Evolutionary conservation across 2,329 filamentous ascomycete genomes (phyloP).

Genomic region (Lomentospora prolificans): DNA sequence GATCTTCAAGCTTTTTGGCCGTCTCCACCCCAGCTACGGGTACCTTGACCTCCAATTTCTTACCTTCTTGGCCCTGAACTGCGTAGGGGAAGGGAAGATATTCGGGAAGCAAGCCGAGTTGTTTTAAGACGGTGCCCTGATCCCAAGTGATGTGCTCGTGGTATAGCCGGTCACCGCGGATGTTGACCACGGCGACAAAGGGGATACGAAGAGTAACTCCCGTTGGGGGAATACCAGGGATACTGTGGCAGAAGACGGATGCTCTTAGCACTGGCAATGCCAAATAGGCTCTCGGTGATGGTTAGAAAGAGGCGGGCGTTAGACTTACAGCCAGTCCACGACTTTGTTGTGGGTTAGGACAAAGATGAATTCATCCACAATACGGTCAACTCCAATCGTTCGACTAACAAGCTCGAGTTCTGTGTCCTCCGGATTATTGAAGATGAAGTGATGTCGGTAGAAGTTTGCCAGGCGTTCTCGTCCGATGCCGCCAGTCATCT

Average conservation of each 20-base stretch:
- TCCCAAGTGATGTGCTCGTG: constrained; percentile 64
- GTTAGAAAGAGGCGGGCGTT: neutral
- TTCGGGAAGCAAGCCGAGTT: constrained; percentile 44
- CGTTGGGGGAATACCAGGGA: constrained; percentile 48
- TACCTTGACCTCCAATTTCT: constrained; percentile 20
- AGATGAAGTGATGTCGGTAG: constrained; percentile 66
- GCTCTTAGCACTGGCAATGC: no score
- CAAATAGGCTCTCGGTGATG: neutral
- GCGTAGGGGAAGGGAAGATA: constrained; percentile 53
- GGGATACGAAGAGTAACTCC: constrained; percentile 43
- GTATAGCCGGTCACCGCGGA: constrained; percentile 53
- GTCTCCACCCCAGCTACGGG: constrained; percentile 23
- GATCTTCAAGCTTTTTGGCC: constrained; percentile 17
- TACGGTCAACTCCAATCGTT: constrained; percentile 60
- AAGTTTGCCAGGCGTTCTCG: constrained; percentile 53
- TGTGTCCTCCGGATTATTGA: constrained; percentile 59
- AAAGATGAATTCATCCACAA: constrained; percentile 63
- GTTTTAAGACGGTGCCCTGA: constrained; percentile 52
- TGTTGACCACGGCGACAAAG: constrained; percentile 52
- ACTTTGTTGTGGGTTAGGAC: constrained; percentile 51
- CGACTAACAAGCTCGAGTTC: constrained; percentile 59
- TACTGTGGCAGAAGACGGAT: constrained; percentile 14
- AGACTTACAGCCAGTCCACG: constrained; percentile 60
- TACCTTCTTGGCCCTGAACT: constrained; percentile 5
- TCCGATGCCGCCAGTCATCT: constrained; percentile 60